Conservation (phyloP, 2,329 filamentous ascomycete genomes). For the Talaromyces marneffei region DNA sequence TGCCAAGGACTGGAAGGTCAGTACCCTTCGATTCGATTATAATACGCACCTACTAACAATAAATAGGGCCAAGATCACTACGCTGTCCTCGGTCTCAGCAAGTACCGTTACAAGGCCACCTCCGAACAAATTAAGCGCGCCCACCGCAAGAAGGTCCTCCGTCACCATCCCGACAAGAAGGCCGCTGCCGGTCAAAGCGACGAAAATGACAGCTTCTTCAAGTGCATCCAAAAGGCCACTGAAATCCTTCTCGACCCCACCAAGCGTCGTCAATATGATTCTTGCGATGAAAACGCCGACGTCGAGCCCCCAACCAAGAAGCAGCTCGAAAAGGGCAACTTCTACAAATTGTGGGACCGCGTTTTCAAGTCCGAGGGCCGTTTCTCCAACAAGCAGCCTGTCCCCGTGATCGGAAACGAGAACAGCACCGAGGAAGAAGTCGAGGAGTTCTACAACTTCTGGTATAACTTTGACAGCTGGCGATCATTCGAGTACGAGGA, state of each 20-base stretch:
- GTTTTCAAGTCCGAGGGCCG: slow-evolving; percentile 89
- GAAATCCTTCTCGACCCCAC: slow-evolving; percentile 88
- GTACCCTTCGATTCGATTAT: slow-evolving; percentile 19
- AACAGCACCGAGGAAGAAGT: slow-evolving; percentile 84
- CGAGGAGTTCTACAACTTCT: slow-evolving; percentile 98
- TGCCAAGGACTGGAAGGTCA: slow-evolving; percentile 98
- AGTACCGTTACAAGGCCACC: slow-evolving; percentile 86
- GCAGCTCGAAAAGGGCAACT: slow-evolving; percentile 76
- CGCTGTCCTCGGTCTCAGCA: slow-evolving; percentile 85
- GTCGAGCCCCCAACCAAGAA: slow-evolving; percentile 92
- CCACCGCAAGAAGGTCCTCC: slow-evolving; percentile 98
- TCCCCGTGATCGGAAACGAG: slow-evolving; percentile 77
- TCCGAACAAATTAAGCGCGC: slow-evolving; percentile 99
- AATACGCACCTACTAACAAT: slow-evolving; percentile 8
- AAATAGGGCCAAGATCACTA: slow-evolving; percentile 88
- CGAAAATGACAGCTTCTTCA: slow-evolving; percentile 95
- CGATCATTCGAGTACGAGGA: slow-evolving; percentile 96
- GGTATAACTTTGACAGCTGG: slow-evolving; percentile 99
- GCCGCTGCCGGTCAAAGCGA: slow-evolving; percentile 80
- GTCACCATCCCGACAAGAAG: slow-evolving; percentile 98
- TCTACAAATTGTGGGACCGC: slow-evolving; percentile 87
- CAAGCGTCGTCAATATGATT: slow-evolving; percentile 93
- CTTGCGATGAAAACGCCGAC: slow-evolving; percentile 88
- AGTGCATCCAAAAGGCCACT: slow-evolving; percentile 98
- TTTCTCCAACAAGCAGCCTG: slow-evolving; percentile 86